Percentiles rank a stretch among this genome's conserved stretches.
These are phyloP conservation scores for Penicillium verrucosum DNA, from an alignment of 2,329 filamentous ascomycete genomes.

Conservation along the genomic window DNA sequence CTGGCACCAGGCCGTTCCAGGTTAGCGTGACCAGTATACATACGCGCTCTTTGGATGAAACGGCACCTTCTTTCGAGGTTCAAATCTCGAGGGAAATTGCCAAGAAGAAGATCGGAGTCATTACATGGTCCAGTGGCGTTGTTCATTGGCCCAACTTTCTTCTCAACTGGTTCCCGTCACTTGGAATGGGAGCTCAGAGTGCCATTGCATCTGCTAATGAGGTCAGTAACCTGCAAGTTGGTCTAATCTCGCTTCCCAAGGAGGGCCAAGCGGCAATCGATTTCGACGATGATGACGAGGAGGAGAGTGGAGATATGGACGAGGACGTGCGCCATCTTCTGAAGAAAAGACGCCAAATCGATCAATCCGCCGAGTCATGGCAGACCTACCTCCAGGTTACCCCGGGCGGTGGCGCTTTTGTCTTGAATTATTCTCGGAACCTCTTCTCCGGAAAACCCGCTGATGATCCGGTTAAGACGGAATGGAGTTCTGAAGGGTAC, in stretches of 20 bases:
- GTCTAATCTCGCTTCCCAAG: constrained; percentile 30
- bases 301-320: constrained; percentile 19
- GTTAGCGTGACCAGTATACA: constrained; percentile 31
- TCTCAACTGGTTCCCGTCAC: constrained; percentile 21
- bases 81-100: constrained; percentile 34
- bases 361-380: constrained; percentile 35
- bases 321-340: constrained; percentile 8
- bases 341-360: constrained; percentile 18
- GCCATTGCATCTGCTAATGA: constrained; percentile 19
- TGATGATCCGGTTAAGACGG: constrained; percentile 33
- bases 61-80: constrained; percentile 32
- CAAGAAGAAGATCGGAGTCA: constrained; percentile 29
- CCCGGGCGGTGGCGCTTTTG: constrained; percentile 29
- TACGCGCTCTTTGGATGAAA: constrained; percentile 25
- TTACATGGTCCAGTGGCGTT: constrained; percentile 40
- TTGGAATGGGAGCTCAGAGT: constrained; percentile 24
- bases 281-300: constrained; percentile 26
- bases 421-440: constrained; percentile 37
- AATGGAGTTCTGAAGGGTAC: constrained; percentile 43
- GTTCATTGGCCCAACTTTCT: constrained; percentile 34
- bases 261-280: constrained; percentile 11
- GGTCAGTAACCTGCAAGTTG: constrained; percentile 35
- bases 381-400: constrained; percentile 29
- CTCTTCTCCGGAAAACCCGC: constrained; percentile 36
- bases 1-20: constrained; percentile 34